These are phyloP conservation scores for Amanita exitialis DNA, from an alignment of 768 basidiomycete genomes.

Conservation along the genomic window DNA sequence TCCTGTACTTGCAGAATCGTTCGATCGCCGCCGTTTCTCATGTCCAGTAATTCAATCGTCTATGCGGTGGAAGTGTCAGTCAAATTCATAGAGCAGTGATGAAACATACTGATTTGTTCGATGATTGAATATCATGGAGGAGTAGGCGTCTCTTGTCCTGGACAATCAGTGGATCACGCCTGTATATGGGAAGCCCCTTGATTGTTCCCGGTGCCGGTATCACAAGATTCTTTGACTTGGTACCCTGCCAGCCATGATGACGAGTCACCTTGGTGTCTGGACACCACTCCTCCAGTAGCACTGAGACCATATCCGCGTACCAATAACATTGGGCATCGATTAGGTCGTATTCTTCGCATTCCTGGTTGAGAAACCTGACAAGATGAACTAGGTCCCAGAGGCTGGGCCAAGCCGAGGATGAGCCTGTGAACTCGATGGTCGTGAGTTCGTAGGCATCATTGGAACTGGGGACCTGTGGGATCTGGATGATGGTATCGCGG, in stretches of 20 bases:
- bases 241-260: not conserved
- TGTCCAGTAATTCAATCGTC: not conserved
- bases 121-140: not conserved
- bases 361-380: not conserved
- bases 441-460: not conserved
- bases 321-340: constrained; percentile 4
- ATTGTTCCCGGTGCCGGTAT: not conserved
- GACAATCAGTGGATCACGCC: not conserved
- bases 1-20: not conserved
- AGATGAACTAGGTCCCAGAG: not conserved
- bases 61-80: not conserved
- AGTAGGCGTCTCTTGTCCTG: not conserved
- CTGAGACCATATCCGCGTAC: not conserved
- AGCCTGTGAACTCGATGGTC: not conserved
- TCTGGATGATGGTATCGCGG: not conserved
- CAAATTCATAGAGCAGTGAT: not conserved
- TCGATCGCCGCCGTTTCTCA: not conserved
- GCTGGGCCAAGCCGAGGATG: not conserved
- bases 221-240: not conserved
- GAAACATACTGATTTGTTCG: not conserved
- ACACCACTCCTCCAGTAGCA: not conserved
- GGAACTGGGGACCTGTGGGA: not conserved
- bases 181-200: not conserved
- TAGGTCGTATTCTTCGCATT: not conserved
- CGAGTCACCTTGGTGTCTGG: not conserved